These are phyloP conservation scores for Tulasnella sp. DNA, from an alignment of 768 basidiomycete species.

Conservation along the genomic window DNA sequence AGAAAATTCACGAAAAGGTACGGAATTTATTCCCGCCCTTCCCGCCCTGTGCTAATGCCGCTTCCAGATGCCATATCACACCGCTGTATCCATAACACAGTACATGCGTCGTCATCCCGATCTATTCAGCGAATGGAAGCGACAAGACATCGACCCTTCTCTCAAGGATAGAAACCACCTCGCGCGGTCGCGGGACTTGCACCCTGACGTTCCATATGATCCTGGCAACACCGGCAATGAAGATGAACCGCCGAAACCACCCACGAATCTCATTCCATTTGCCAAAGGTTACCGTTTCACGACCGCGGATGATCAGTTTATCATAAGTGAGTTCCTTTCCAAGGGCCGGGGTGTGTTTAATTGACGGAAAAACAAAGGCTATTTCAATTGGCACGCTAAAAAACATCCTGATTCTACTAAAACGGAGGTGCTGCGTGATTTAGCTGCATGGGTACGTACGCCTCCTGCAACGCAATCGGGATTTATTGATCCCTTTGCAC, in stretches of 20 bases:
- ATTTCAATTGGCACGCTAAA: constrained; percentile 10
- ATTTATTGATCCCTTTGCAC: not conserved
- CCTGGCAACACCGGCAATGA: not conserved
- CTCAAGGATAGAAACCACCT: not conserved
- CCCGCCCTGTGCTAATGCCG: not conserved
- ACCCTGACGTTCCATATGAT: not conserved
- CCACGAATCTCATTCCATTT: constrained; percentile 7
- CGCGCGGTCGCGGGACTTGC: not conserved
- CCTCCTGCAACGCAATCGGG: not conserved
- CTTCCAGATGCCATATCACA: constrained; percentile 8
- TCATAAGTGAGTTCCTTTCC: not conserved
- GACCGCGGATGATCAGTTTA: constrained; percentile 5
- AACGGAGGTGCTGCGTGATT: constrained; percentile 1
- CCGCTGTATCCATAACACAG: constrained; percentile 6
- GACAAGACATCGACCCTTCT: not conserved
- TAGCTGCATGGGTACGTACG: not conserved
- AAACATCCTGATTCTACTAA: constrained; percentile 1
- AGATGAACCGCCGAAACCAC: constrained; percentile 3
- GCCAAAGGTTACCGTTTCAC: constrained; percentile 10
- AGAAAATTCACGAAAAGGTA: constrained; percentile 12
- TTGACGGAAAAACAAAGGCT: not conserved
- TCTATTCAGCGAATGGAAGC: not conserved
- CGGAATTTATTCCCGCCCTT: not conserved
- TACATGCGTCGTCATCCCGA: constrained; percentile 11
- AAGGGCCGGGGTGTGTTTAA: not conserved